Conservation (phyloP, 805 yeast species). For the Yarrowia sp. region DNA sequence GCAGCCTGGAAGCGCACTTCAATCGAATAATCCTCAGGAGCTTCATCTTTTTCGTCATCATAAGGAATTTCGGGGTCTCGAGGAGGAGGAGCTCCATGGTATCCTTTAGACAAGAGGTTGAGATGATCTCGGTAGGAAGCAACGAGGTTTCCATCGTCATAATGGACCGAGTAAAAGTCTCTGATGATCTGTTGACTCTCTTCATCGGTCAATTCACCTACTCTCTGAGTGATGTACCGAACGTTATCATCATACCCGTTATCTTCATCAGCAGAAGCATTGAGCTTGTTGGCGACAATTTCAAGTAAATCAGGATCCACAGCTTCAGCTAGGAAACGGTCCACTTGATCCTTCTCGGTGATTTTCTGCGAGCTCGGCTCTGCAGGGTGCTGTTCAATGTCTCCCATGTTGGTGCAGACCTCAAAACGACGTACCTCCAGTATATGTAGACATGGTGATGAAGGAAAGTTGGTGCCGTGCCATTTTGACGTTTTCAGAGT, state of each 20-base stretch:
- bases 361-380: neutral
- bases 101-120: neutral
- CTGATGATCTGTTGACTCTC: neutral
- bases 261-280: neutral
- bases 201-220: neutral
- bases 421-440: neutral
- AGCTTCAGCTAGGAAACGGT: conserved; percentile 6
- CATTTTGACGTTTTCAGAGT: neutral
- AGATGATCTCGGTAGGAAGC: neutral
- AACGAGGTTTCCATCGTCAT: neutral
- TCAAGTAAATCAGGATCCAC: neutral
- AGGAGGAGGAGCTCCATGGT: neutral
- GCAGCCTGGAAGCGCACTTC: neutral
- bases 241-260: neutral
- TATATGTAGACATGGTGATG: neutral
- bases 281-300: neutral
- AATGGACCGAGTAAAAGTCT: neutral
- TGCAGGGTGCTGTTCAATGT: too few relatives aligned
- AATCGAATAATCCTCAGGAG: conserved; percentile 1
- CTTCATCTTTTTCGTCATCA: neutral
- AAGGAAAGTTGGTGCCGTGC: conserved; percentile 1
- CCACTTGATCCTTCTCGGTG: neutral
- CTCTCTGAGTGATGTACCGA: neutral
- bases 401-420: too few relatives aligned
- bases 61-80: neutral